These are phyloP conservation scores for Fusarium humuli DNA, from an alignment of 2,329 filamentous ascomycete species.

Conservation along the genomic window DNA sequence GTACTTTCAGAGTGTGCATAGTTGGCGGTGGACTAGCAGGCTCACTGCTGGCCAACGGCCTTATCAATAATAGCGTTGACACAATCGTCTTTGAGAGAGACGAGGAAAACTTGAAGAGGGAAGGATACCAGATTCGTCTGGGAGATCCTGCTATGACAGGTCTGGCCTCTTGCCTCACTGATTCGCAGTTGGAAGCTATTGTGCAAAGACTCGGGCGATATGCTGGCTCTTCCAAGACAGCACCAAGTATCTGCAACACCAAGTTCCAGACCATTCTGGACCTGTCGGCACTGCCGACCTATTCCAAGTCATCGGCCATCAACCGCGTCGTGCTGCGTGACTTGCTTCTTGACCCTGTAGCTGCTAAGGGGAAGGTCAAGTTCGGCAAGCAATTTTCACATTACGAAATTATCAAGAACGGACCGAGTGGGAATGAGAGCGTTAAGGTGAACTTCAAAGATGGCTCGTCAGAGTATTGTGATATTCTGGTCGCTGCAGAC, in stretches of 20 bases:
- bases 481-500: background rate
- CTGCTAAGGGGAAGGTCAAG: background rate
- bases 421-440: accelerated
- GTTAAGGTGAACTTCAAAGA: background rate
- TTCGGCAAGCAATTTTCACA: background rate
- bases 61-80: background rate
- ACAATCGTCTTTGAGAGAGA: background rate
- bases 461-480: background rate
- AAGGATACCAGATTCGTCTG: background rate
- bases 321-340: background rate
- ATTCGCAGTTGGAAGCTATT: background rate
- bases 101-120: background rate
- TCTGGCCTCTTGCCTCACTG: background rate
- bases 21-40: background rate
- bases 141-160: background rate
- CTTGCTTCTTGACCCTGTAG: background rate
- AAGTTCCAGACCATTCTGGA: background rate
- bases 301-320: background rate
- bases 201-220: background rate
- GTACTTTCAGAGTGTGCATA: background rate
- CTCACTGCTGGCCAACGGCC: background rate
- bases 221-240: background rate
- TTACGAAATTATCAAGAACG: background rate
- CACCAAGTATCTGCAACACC: background rate
- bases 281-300: background rate